Evolutionary conservation across 164 flowering plant species (phyloP).

Genomic region (Nymphaea colorata): DNA sequence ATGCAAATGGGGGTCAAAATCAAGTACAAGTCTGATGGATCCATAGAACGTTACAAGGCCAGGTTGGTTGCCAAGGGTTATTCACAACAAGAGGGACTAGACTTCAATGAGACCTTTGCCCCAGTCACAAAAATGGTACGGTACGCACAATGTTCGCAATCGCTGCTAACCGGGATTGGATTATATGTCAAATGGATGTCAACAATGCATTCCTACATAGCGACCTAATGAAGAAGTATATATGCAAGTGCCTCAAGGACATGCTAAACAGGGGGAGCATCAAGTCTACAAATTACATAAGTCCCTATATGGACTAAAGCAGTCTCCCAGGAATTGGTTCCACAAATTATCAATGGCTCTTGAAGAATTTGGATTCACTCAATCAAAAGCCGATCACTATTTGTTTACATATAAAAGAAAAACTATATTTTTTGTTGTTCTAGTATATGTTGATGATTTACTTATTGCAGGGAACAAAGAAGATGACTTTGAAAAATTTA

Average conservation of each 20-base stretch:
- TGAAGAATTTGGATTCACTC: background rate
- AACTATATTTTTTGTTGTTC: background rate
- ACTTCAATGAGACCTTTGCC: background rate
- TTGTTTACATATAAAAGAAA: background rate
- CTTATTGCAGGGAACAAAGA: background rate
- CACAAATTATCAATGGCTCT: background rate
- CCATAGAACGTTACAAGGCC: conserved; percentile 1
- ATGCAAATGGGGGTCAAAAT: conserved; percentile 3
- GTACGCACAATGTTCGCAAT: background rate
- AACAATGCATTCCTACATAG: conserved; percentile 1
- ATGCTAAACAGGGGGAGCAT: background rate
- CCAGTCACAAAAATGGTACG: background rate
- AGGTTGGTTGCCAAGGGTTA: background rate
- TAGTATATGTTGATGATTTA: conserved; percentile 3
- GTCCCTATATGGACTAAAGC: no score
- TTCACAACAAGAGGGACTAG: background rate
- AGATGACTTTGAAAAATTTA: background rate
- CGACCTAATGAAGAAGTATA: background rate
- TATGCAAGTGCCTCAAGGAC: background rate
- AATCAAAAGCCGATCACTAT: background rate
- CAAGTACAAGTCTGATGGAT: background rate
- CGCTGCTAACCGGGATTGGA: background rate
- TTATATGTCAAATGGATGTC: background rate
- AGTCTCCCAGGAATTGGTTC: background rate
- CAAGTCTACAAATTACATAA: background rate